phyloP scores from a whole-genome alignment of 495 filamentous ascomycete genomes.

The Neurospora sp. region DNA sequence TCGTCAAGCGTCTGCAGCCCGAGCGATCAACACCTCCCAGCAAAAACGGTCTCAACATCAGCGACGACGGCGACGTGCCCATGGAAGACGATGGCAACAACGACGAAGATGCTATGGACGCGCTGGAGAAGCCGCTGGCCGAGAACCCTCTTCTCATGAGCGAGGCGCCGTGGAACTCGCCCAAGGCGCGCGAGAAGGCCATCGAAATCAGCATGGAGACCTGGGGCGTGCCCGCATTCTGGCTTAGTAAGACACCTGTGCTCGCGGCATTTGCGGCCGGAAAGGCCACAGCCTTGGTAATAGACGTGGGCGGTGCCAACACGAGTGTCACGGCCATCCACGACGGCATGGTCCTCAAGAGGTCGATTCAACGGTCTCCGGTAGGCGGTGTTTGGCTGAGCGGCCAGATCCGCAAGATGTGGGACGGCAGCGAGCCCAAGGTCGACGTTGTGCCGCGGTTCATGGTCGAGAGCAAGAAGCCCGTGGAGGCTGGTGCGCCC shows the following conservation, averaged over 20 bases:
- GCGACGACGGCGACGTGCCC: constrained; percentile 37
- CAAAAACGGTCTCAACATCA: constrained; percentile 60
- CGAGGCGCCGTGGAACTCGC: constrained; percentile 83
- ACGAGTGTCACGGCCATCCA: constrained; percentile 86
- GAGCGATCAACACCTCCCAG: constrained; percentile 53
- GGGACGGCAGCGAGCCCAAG: constrained; percentile 62
- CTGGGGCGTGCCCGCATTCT: constrained; percentile 91
- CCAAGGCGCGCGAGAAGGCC: constrained; percentile 78
- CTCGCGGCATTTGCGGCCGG: constrained; percentile 71
- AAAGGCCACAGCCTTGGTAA: constrained; percentile 80
- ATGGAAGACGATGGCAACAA: constrained; percentile 49
- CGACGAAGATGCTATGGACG: constrained; percentile 42
- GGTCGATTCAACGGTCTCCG: constrained; percentile 72
- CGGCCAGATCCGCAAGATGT: constrained; percentile 72
- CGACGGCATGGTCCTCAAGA: constrained; percentile 87
- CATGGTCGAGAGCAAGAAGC: constrained; percentile 71
- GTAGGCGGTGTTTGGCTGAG: constrained; percentile 85
- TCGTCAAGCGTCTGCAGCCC: constrained; percentile 70
- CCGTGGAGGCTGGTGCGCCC: constrained; percentile 80
- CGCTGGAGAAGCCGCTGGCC: constrained; percentile 64
- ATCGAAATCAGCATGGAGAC: constrained; percentile 94
- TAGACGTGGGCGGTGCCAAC: constrained; percentile 87
- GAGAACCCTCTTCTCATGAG: constrained; percentile 92
- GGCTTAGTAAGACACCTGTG: constrained; percentile 54
- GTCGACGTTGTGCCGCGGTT: constrained; percentile 78